Conservation (phyloP, 352 stramenopile genomes). For the Aphanomyces astaci region DNA sequence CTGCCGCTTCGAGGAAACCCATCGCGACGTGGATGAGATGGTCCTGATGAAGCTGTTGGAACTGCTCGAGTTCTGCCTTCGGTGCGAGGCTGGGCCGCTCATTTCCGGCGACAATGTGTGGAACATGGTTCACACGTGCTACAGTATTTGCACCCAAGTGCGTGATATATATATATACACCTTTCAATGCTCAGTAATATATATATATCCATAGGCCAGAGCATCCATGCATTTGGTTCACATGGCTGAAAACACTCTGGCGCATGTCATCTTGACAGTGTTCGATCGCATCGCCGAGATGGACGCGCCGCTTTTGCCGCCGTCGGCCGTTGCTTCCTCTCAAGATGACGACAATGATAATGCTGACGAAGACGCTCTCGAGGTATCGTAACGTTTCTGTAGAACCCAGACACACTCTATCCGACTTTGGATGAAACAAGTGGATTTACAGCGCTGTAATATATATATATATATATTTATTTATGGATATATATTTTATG, state of each 20-base stretch:
- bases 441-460: too few relatives aligned
- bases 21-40: slow-evolving; percentile 86
- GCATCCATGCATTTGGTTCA: slow-evolving; percentile 88
- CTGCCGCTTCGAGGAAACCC: slow-evolving; percentile 94
- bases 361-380: slow-evolving; percentile 13
- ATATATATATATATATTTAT: too few relatives aligned
- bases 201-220: slow-evolving; percentile 27
- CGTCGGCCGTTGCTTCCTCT: neutral
- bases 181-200: too few relatives aligned
- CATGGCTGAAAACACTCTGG: slow-evolving; percentile 93
- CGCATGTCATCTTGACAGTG: slow-evolving; percentile 94
- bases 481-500: too few relatives aligned
- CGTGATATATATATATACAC: neutral
- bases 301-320: slow-evolving; percentile 27
- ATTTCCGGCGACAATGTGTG: slow-evolving; percentile 90
- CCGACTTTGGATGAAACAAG: too few relatives aligned
- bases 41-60: slow-evolving; percentile 95
- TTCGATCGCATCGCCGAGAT: slow-evolving; percentile 88
- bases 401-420: too few relatives aligned
- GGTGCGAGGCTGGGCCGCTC: slow-evolving; percentile 84
- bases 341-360: slow-evolving; percentile 18
- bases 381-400: too few relatives aligned
- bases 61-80: slow-evolving; percentile 92
- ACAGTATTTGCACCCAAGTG: slow-evolving; percentile 89
- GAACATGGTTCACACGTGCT: slow-evolving; percentile 95